phyloP scores from a whole-genome alignment of 257 asterid genomes.

The Plantago ovata region DNA sequence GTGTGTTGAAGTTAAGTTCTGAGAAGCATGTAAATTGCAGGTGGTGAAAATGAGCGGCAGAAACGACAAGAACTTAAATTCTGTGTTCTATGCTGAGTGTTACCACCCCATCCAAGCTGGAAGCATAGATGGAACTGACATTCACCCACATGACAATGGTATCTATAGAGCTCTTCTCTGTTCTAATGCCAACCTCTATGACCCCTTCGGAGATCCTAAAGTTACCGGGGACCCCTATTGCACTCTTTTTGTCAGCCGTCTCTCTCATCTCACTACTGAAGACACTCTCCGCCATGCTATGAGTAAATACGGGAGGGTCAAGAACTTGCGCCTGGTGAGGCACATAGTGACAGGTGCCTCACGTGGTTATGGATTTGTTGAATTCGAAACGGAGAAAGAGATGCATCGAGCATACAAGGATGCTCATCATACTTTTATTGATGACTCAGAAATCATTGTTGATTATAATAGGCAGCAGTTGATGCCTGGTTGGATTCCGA shows the following conservation, averaged over 20 bases:
- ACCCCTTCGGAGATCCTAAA: conserved; percentile 88
- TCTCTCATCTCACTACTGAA: conserved; percentile 78
- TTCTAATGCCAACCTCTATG: conserved; percentile 84
- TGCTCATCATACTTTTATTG: conserved; percentile 73
- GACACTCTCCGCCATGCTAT: conserved; percentile 80
- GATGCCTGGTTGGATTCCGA: conserved; percentile 99
- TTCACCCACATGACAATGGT: conserved; percentile 82
- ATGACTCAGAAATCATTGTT: conserved; percentile 87
- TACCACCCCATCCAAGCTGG: conserved; percentile 99
- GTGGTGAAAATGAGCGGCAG: conserved; percentile 35
- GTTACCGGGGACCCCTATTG: conserved; percentile 78
- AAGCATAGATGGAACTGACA: conserved; percentile 95
- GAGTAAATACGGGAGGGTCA: conserved; percentile 75
- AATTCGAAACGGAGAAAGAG: conserved; percentile 82
- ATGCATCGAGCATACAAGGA: conserved; percentile 89
- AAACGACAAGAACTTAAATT: conserved; percentile 29
- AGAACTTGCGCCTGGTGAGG: conserved; percentile 77
- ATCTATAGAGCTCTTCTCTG: conserved; percentile 86
- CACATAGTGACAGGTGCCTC: conserved; percentile 97
- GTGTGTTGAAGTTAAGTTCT: too few relatives aligned
- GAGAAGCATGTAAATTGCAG: neutral
- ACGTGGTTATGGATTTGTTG: conserved; percentile 90
- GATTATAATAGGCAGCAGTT: conserved; percentile 92
- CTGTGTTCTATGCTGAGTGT: conserved; percentile 76
- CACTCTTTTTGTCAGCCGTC: conserved; percentile 83